Base-by-base conservation (phyloP, 768 basidiomycete species). In the Leccinum subtestaceum region DNA sequence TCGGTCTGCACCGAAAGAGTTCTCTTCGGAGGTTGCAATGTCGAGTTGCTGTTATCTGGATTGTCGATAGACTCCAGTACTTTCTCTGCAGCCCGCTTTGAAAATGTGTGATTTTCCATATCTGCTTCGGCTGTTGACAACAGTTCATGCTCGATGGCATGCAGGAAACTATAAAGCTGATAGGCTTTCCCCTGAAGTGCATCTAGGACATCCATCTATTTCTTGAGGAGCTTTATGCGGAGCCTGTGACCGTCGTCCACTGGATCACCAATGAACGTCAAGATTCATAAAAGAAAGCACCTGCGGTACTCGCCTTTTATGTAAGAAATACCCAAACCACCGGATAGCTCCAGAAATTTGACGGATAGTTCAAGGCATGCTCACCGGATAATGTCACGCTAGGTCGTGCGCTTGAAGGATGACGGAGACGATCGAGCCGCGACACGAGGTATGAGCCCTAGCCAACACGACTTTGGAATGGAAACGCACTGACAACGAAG, bases 171-270 rank as follows among this genome's bases (percentile, higher is more conserved):
- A 25, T 69, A 58, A 31, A 75, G 55, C 10, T 63, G 53, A 36
- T 61, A 52, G 0, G 68, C 67, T 25, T 58, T 62, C 0, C 31
- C 51, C n/a, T 69, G 59, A n/a, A 75, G 57, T 4, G 58, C 56
- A 23, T 64, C 63, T 1, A 64, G 47, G 7, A 55, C 54, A 7
- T 67, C 62, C 69, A 75, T 75, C 48, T 67, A 62, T 19, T 63
- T 67, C 12, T 67, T 67, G 2, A 74, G 67, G 5, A 70, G 9
- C 21, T 70, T 70, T 7, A 74, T 52, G 13, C 74, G 73, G 9
- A 57, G 60, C 46, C 63, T 71, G 53, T 75, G 68, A 19, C 70
- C 66, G 32, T 66, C 63, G 29, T 75, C 73, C 56, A 63, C 73
- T 74, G 56, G 40, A 21, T 17, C n/a, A 10, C 40, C 0, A 2